Conservation (phyloP, 2,329 filamentous ascomycete genomes). For the Xylaria sp. region DNA sequence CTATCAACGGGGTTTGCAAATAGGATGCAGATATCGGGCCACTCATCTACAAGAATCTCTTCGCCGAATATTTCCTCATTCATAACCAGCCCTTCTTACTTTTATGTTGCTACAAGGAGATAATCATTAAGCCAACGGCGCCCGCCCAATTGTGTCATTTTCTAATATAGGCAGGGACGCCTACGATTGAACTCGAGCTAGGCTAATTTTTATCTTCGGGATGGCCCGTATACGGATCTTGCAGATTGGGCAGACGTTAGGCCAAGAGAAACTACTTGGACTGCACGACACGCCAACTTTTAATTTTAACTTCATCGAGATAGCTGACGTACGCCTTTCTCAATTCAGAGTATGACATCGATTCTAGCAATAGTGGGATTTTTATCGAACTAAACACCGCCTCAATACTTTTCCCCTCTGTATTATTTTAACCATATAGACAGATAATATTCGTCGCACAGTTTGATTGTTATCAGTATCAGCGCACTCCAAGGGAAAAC, state of each 20-base stretch:
- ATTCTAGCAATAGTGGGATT: background rate
- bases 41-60: background rate
- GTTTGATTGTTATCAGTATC: no score
- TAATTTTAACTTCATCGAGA: constrained; percentile 8
- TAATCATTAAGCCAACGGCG: background rate
- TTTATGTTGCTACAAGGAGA: background rate
- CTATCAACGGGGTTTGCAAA: background rate
- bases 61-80: background rate
- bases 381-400: background rate
- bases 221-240: no score
- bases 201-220: no score
- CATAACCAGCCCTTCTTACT: background rate
- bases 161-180: no score
- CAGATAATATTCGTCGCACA: no score
- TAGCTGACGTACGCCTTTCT: background rate
- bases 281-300: background rate
- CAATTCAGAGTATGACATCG: background rate
- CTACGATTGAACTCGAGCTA: no score
- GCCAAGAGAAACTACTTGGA: no score
- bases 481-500: no score
- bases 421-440: no score
- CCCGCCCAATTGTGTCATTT: background rate
- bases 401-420: no score
- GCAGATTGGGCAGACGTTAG: background rate
- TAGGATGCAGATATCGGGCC: background rate